Evolutionary conservation across 2,329 filamentous ascomycete genomes (phyloP), one percentile per base, ranked within the genome.

Genomic region (Trichoderma semiorbis): DNA sequence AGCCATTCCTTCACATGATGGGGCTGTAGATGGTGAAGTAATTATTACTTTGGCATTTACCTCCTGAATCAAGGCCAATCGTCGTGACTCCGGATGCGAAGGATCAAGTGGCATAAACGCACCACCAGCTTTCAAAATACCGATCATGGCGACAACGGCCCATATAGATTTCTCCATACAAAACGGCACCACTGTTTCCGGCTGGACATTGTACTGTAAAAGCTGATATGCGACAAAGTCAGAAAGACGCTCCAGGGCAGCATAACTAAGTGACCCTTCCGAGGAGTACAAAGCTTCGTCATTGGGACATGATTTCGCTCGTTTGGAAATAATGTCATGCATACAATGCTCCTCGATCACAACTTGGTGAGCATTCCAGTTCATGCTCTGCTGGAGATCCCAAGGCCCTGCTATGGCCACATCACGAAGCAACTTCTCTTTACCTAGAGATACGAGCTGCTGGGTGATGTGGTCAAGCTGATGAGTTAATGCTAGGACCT

Each of bases 1-100:
- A 34, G 57, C 55, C 53, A 66, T 62, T 26, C 18, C n/a, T 39
- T 30, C 53, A 7, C 70, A 61, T 14, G 70, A 57, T 21, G n/a
- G 3, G 1, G 21, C 57, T 10, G 24, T 69, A 10, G 34, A 68
- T 18, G 63, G 53, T 1, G 74, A 73, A 10, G 43, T 34, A 3
- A 75, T n/a, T 7, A 76, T 63, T 11, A 74, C n/a, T 6, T 50
- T 26, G 0, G 73, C 70, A 10, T 69, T 39, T 8, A 70, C 67
- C 18, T 74, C 65, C 7, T 73, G 16, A n/a, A 75, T 14, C 5
- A 76, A 47, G 2, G 57, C 50, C n/a, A 61, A 16, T 12, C 50
- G 55, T n/a, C 71, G 67, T 7, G 34, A 53, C 26, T 36, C 34
- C 3, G 71, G 71, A 28, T 72, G 71, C 6, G 47, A 30, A 8